Evolutionary conservation across 2,329 filamentous ascomycete species (phyloP).

Genomic region (Pseudopyrenochaeta lycopersici): DNA sequence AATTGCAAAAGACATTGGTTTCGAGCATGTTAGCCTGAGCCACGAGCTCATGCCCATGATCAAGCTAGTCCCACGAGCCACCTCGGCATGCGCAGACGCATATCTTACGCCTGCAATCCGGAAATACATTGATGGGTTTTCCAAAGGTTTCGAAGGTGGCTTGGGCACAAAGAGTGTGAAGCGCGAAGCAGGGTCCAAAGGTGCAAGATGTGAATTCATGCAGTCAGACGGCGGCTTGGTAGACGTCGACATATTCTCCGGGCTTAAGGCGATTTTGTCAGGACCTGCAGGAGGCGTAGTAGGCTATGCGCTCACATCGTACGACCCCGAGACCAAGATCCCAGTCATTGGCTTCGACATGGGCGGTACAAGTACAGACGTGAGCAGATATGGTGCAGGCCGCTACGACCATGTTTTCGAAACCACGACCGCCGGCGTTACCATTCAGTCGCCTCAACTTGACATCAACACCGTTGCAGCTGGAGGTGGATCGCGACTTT

Average conservation of each 20-base stretch:
- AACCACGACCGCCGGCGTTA: constrained; percentile 92
- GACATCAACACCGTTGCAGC: constrained; percentile 96
- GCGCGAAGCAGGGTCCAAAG: constrained; percentile 68
- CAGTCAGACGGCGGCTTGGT: constrained; percentile 80
- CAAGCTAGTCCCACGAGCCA: constrained; percentile 78
- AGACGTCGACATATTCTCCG: constrained; percentile 83
- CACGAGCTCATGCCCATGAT: constrained; percentile 90
- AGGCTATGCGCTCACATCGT: constrained; percentile 90
- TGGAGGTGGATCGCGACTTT: constrained; percentile 83
- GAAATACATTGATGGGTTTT: constrained; percentile 80
- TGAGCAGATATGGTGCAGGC: constrained; percentile 85
- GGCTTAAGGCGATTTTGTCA: constrained; percentile 83
- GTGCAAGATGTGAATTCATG: constrained; percentile 93
- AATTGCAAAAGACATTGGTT: constrained; percentile 82
- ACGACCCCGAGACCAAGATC: constrained; percentile 80
- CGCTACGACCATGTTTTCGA: constrained; percentile 94
- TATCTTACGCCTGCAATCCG: constrained; percentile 82
- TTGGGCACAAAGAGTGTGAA: constrained; percentile 80
- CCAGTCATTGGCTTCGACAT: constrained; percentile 96
- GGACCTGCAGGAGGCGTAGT: constrained; percentile 94
- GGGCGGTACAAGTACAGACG: constrained; percentile 92
- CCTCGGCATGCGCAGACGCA: constrained; percentile 80
- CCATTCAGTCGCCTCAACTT: constrained; percentile 89
- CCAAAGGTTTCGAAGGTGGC: constrained; percentile 81
- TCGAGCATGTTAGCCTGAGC: constrained; percentile 81